Evolutionary conservation across 345 rosid genomes (phyloP).

Genomic region (Euphorbia tirucalli): DNA sequence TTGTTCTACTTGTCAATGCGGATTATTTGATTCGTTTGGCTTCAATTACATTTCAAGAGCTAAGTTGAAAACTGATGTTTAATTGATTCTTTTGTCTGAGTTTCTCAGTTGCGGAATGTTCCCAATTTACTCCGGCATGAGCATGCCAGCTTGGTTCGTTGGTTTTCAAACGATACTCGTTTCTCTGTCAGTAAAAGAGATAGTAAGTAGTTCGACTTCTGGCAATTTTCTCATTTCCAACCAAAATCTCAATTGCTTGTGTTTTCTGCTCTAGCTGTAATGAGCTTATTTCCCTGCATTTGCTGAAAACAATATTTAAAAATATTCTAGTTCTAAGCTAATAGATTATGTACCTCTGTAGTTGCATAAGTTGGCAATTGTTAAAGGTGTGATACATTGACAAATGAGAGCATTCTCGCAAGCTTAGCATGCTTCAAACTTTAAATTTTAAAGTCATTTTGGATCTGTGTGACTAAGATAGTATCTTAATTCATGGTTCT

Average conservation of each 20-base stretch:
- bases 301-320: not conserved
- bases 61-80: not conserved
- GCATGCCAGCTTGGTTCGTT: constrained; percentile 46
- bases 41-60: not conserved
- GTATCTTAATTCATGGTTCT: constrained; percentile 1
- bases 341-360: not conserved
- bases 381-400: not conserved
- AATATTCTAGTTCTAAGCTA: not conserved
- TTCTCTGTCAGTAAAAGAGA: constrained; percentile 38
- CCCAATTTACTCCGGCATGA: constrained; percentile 48
- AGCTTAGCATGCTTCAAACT: not conserved
- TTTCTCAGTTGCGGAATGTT: constrained; percentile 58
- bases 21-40: not conserved
- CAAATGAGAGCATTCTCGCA: not conserved
- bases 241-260: not conserved
- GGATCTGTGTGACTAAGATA: not conserved
- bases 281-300: not conserved
- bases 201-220: constrained; percentile 38
- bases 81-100: not conserved
- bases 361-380: not conserved
- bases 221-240: not conserved
- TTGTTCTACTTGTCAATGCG: not conserved
- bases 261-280: not conserved
- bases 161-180: constrained; percentile 50
- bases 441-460: not conserved